These are phyloP conservation scores for Penicillium lagena DNA, from an alignment of 495 filamentous ascomycete genomes.

Conservation along the genomic window DNA sequence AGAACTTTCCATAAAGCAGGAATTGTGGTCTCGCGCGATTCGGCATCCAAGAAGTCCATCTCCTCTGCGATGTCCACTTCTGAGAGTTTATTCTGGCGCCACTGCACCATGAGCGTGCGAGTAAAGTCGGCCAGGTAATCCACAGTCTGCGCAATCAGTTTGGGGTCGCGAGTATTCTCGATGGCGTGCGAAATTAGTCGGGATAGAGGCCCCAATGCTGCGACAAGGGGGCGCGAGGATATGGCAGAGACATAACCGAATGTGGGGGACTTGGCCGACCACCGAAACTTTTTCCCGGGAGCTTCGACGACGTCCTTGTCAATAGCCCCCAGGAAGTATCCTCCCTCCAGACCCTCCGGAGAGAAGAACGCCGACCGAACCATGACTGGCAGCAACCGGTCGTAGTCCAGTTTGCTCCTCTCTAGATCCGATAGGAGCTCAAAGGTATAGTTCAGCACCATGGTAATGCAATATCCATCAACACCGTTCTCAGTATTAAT, in stretches of 20 bases:
- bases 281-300: constrained; percentile 60
- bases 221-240: constrained; percentile 61
- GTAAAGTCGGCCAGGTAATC: constrained; percentile 68
- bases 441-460: constrained; percentile 77
- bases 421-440: constrained; percentile 57
- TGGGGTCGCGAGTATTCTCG: constrained; percentile 55
- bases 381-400: constrained; percentile 65
- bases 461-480: constrained; percentile 53
- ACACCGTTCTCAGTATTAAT: constrained; percentile 42
- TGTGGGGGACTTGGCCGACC: constrained; percentile 57
- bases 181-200: constrained; percentile 68
- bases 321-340: constrained; percentile 73
- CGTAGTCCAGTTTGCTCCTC: constrained; percentile 60
- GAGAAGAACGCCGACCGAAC: constrained; percentile 62
- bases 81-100: constrained; percentile 79
- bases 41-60: constrained; percentile 55
- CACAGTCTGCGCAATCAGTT: constrained; percentile 57
- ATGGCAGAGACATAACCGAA: constrained; percentile 51
- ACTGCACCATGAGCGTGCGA: constrained; percentile 65
- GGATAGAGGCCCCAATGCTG: constrained; percentile 73
- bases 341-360: constrained; percentile 71
- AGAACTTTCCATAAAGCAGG: constrained; percentile 77
- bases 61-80: constrained; percentile 79
- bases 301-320: constrained; percentile 65
- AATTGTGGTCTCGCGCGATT: constrained; percentile 63